Base-by-base conservation (phyloP, 2,329 filamentous ascomycete genomes). In the Phaeophleospora eucalypticola region DNA sequence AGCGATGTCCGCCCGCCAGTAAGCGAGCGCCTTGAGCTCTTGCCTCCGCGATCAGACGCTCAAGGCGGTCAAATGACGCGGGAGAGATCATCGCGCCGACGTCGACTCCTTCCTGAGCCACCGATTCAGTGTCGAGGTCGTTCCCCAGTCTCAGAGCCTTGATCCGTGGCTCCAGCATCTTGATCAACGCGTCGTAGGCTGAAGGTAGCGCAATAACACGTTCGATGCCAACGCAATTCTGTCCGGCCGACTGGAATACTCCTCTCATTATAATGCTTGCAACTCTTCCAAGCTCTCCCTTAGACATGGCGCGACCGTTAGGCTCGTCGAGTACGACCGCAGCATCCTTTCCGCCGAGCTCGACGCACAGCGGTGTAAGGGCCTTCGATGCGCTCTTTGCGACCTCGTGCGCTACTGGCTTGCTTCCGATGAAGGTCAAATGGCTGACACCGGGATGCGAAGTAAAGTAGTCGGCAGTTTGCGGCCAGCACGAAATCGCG, bases 141-240 rank as follows among this genome's bases (percentile, higher is more conserved):
- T 83, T 87, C 2, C 93, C 93, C 1, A 93, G 75, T 16, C 87
- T 83, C 14, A 98, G 75, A 9, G 78, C 77, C 52, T 77, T 76
- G 56, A 97, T 87, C 51, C 86, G 83, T 9, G 86, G 84, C 42
- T 82, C 78, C 16, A 98, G 79, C 51, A 82, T 75, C 4, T 75
- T 68, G 43, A 95, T 71, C 17, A 98, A 79, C 46, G 75, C 74
- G 52, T 86, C 76, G 71, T 97, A 95, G 42, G 87, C 77, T n/a
- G 72, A 74, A 1, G 88, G 84, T 14, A 87, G 78, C 18, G 86
- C 88, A 58, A 97, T 84, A 62, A 97, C 84, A 46, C 93, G 86
- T 72, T 98, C 93, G 57, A 96, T 91, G 45, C 93, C 93, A 63
- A 98, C 91, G 70, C 93, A 98, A 71, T 98, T 98, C 68, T 98